These are phyloP conservation scores for Keithomyces neogunnii DNA, from an alignment of 2,329 filamentous ascomycete species.

Conservation along the genomic window DNA sequence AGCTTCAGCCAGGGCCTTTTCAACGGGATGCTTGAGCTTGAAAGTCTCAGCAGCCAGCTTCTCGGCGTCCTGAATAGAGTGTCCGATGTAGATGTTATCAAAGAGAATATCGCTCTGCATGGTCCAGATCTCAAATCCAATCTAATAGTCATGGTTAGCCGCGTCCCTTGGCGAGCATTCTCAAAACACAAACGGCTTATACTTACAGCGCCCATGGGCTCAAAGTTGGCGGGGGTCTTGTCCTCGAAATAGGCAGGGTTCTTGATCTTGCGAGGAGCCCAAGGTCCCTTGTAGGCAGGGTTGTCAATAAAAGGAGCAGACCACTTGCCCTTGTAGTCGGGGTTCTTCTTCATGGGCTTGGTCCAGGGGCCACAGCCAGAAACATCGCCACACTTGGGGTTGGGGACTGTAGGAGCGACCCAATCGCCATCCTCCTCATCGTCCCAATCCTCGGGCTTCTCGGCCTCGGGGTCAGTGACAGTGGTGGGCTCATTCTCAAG, in stretches of 20 bases:
- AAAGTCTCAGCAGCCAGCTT: slow-evolving; percentile 86
- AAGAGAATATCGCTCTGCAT: slow-evolving; percentile 99
- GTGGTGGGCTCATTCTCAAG: slow-evolving; percentile 78
- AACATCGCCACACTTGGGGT: slow-evolving; percentile 90
- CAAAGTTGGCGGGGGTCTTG: slow-evolving; percentile 92
- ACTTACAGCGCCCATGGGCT: slow-evolving; percentile 95
- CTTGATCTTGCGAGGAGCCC: slow-evolving; percentile 90
- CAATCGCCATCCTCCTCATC: slow-evolving; percentile 99
- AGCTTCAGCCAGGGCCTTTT: slow-evolving; percentile 72
- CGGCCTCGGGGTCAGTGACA: slow-evolving; percentile 84
- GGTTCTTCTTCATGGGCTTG: slow-evolving; percentile 88
- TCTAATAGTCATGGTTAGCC: slow-evolving; percentile 40
- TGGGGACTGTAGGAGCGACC: slow-evolving; percentile 80
- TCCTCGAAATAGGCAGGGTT: slow-evolving; percentile 97
- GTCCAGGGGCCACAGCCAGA: slow-evolving; percentile 93
- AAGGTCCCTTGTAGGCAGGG: slow-evolving; percentile 93
- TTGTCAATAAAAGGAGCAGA: slow-evolving; percentile 88
- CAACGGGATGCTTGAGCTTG: slow-evolving; percentile 75
- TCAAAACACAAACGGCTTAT: not conserved
- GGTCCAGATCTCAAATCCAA: slow-evolving; percentile 99
- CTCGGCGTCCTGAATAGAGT: slow-evolving; percentile 87
- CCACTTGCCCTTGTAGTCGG: slow-evolving; percentile 99
- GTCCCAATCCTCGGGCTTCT: slow-evolving; percentile 99
- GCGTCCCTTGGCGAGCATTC: slow-evolving; percentile 2
- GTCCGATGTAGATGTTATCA: slow-evolving; percentile 99